Conservation (phyloP, 192 early-diverging fungal genomes). For the Gorgonomyces haynaldii region DNA sequence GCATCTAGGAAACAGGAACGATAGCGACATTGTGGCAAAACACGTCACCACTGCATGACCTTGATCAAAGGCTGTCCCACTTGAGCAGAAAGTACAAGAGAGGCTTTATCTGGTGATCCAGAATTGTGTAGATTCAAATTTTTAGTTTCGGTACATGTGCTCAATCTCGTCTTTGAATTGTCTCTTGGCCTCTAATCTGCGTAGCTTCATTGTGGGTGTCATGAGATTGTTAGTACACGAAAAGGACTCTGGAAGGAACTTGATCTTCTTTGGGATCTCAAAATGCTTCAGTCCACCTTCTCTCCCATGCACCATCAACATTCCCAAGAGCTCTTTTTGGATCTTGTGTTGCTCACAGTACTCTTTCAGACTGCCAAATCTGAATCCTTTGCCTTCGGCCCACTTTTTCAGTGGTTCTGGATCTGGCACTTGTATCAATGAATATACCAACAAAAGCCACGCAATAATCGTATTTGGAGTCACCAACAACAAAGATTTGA, state of each 20-base stretch:
- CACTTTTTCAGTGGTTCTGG: conserved; percentile 46
- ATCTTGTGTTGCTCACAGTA: conserved; percentile 40
- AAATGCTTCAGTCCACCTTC: conserved; percentile 33
- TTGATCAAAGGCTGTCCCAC: no score
- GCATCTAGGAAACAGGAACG: no score
- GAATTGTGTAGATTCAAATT: no score
- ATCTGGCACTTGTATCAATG: conserved; percentile 50
- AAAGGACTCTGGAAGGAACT: conserved; percentile 38
- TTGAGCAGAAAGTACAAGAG: no score
- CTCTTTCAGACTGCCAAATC: conserved; percentile 20
- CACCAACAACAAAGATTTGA: conserved; percentile 90
- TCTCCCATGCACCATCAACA: conserved; percentile 44
- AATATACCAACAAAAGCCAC: conserved; percentile 57
- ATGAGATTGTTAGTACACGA: conserved; percentile 65
- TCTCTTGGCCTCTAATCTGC: conserved; percentile 63
- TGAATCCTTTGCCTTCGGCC: conserved; percentile 33
- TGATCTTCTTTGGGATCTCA: conserved; percentile 23
- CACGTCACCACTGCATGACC: no score
- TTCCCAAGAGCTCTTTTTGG: conserved; percentile 31
- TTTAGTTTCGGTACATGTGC: conserved; percentile 58
- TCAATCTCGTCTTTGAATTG: conserved; percentile 57
- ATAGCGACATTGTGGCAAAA: no score
- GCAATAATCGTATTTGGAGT: conserved; percentile 68
- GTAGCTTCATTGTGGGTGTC: conserved; percentile 90
- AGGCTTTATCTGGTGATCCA: no score